Conservation (phyloP, 805 yeast species). For the Candida parachauliodes region DNA sequence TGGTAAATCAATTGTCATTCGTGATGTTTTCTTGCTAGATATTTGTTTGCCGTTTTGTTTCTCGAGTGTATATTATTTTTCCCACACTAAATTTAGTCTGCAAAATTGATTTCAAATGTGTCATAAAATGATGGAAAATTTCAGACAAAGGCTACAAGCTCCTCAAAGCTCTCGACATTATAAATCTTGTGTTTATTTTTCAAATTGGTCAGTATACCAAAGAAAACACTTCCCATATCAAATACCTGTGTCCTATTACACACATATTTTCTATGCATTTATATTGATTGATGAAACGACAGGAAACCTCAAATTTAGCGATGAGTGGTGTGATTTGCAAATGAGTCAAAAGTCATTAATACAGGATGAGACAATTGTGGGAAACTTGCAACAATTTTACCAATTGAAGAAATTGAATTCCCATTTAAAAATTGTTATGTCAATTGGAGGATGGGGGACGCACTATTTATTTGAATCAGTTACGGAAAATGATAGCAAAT, state of each 20-base stretch:
- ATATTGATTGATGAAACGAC: conserved; percentile 51
- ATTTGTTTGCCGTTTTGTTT: too few species aligned
- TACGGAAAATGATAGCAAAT: conserved; percentile 15
- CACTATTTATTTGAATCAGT: conserved; percentile 37
- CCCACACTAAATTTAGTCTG: too few species aligned
- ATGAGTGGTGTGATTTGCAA: conserved; percentile 63
- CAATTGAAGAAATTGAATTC: conserved; percentile 40
- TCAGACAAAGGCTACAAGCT: conserved; percentile 1
- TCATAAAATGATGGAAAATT: conserved; percentile 8
- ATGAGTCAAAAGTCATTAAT: conserved; percentile 26
- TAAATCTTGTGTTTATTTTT: conserved; percentile 44
- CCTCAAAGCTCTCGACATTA: conserved; percentile 3
- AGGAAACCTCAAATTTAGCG: conserved; percentile 55
- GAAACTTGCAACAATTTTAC: conserved; percentile 49
- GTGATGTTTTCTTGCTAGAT: too few species aligned
- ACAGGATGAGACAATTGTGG: conserved; percentile 21
- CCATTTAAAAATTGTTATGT: conserved; percentile 55
- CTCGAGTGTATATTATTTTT: not conserved
- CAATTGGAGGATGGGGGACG: conserved; percentile 81
- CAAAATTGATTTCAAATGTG: conserved; percentile 4
- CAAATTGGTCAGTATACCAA: conserved; percentile 45
- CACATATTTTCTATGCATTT: conserved; percentile 80
- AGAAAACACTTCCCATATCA: conserved; percentile 53
- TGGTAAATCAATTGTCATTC: conserved; percentile 11
- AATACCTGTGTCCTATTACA: conserved; percentile 52